Conservation (phyloP, 1,284 basidiomycete genomes). For the Vanrija sp. region DNA sequence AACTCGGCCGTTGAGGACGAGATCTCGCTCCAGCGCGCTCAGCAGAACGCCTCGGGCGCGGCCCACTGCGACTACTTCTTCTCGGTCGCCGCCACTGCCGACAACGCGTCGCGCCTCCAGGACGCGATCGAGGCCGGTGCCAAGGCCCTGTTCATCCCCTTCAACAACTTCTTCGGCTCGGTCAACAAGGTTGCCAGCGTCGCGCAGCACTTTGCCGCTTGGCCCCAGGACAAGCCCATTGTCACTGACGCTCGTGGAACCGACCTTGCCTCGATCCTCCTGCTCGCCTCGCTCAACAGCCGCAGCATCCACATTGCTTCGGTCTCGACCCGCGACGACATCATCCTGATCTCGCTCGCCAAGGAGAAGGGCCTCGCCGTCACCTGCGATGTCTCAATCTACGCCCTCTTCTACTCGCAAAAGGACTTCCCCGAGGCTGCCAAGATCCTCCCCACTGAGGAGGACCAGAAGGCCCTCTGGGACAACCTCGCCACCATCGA, state of each 20-base stretch:
- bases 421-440: constrained; percentile 66
- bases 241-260: constrained; percentile 89
- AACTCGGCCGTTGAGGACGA: constrained; percentile 63
- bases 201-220: constrained; percentile 82
- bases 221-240: constrained; percentile 88
- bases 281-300: constrained; percentile 86
- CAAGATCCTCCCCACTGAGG: constrained; percentile 65
- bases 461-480: constrained; percentile 86
- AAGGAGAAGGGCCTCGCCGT: constrained; percentile 92
- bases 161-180: constrained; percentile 59
- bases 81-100: constrained; percentile 67
- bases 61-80: constrained; percentile 85
- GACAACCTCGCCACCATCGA: constrained; percentile 79
- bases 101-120: constrained; percentile 61
- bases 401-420: constrained; percentile 82
- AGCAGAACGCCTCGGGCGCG: constrained; percentile 59
- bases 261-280: constrained; percentile 86
- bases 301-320: constrained; percentile 92
- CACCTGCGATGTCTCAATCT: constrained; percentile 93
- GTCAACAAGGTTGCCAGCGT: constrained; percentile 57
- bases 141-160: constrained; percentile 80
- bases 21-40: constrained; percentile 64
- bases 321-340: constrained; percentile 80
- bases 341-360: constrained; percentile 86
- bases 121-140: constrained; percentile 73